Base-by-base conservation (phyloP, 176 grass and related monocot species). In the Thinopyrum elongatum region DNA sequence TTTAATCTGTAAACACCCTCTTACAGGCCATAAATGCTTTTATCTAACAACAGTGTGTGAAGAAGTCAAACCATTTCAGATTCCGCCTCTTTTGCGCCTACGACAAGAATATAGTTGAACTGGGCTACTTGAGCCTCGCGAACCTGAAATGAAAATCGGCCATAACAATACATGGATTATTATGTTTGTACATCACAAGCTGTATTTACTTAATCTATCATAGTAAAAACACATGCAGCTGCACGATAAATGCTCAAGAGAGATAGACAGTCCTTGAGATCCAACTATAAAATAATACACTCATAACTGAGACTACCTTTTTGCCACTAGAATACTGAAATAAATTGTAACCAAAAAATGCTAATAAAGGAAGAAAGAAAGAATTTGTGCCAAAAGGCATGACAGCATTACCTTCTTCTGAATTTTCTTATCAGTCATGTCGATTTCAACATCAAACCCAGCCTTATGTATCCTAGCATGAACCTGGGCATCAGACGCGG, bases 51-150 rank as follows among this genome's bases (percentile, higher is more conserved):
- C 70, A 27, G 38, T 73, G 73, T 55, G 17, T 38, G 35, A 17
- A n/a, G 57, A 86, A 85, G 25, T 3, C 28, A 11, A 41, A 99
- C 97, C 89, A 88, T 75, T 88, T 87, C 88, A 75, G 86, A 92
- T 11, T 92, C 88, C 70, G 73, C 90, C 87, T 96, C 97, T 84
- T 96, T 83, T 60, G 87, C 82, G 15, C 94, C 97, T 30, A 99
- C 97, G 4, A 90, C 94, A 65, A 99, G 87, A 90, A 94, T 99
- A 82, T 94, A 99, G 78, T 99, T 99, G 88, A 94, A 99, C 76
- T 99, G 94, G 15, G 94, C 82, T 78, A 91, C 19, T 25, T 99
- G 97, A 74, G 97, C 97, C 39, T 96, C 97, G 33, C 85, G 73
- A 10, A 99, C 94, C 97, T 99, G 88, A 62, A 62, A 74, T 17